Conservation (phyloP, 441 rosid species). For the Populus hybrid region DNA sequence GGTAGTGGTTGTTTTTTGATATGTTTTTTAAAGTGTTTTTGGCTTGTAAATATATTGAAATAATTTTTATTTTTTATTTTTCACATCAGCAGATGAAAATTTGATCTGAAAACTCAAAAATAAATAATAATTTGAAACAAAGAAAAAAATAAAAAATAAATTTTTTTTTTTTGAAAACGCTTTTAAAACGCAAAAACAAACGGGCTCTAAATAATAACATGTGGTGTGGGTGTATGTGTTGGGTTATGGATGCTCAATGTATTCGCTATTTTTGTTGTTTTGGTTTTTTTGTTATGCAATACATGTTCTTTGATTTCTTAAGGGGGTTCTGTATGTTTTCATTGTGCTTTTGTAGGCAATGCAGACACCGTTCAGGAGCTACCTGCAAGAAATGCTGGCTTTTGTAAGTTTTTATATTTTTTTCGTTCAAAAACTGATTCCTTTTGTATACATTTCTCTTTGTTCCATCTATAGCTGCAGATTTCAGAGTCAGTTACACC, state of each 20-base stretch:
- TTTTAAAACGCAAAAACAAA: too few species aligned
- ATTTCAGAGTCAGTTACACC: too few species aligned
- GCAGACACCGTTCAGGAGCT: constrained; percentile 93
- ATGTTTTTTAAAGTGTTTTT: background rate
- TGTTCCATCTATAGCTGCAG: too few species aligned
- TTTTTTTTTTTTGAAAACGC: too few species aligned
- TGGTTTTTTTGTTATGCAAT: background rate
- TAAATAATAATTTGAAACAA: too few species aligned
- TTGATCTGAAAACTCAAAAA: too few species aligned
- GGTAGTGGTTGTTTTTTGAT: background rate
- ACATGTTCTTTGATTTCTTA: background rate
- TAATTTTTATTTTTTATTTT: too few species aligned
- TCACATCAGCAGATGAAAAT: too few species aligned
- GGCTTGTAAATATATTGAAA: too few species aligned
- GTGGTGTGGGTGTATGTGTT: background rate
- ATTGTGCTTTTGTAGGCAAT: constrained; percentile 40
- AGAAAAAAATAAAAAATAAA: too few species aligned
- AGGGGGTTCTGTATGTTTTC: background rate
- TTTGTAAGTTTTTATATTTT: constrained; percentile 54
- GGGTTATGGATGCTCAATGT: background rate
- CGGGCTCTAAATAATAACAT: background rate
- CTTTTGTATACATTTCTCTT: background rate
- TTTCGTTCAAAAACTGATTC: background rate
- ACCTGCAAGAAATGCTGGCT: constrained; percentile 85
- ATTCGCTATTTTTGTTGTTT: background rate